Conservation (phyloP, 2,329 filamentous ascomycete species). For the Pyrenochaeta sp. region DNA sequence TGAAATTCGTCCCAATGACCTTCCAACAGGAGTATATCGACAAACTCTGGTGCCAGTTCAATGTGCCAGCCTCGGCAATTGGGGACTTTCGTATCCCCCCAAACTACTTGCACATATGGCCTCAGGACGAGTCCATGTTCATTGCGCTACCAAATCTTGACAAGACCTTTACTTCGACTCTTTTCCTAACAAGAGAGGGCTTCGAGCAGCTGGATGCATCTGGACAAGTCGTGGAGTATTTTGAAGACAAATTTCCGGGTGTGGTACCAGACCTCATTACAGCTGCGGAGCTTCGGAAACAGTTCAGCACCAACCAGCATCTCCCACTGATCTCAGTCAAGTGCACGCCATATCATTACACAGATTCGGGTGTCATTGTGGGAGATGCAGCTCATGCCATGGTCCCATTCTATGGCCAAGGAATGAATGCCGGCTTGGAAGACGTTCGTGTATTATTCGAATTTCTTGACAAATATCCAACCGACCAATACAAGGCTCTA, state of each 20-base stretch:
- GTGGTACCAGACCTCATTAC: slow-evolving; percentile 75
- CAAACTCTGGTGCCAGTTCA: slow-evolving; percentile 96
- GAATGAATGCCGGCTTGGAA: slow-evolving; percentile 96
- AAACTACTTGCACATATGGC: slow-evolving; percentile 97
- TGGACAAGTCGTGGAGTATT: slow-evolving; percentile 71
- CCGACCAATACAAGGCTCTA: slow-evolving; percentile 60
- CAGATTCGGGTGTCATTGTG: slow-evolving; percentile 78
- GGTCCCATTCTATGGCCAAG: slow-evolving; percentile 98
- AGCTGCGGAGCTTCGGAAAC: slow-evolving; percentile 70
- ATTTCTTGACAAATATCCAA: slow-evolving; percentile 73
- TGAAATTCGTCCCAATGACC: slow-evolving; percentile 92
- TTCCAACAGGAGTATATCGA: slow-evolving; percentile 96
- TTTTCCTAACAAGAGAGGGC: slow-evolving; percentile 80
- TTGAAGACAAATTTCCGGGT: slow-evolving; percentile 84
- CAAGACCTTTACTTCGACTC: slow-evolving; percentile 91
- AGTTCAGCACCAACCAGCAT: slow-evolving; percentile 85
- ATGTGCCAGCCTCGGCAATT: slow-evolving; percentile 66
- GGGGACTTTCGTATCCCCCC: slow-evolving; percentile 81
- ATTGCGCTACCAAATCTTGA: slow-evolving; percentile 92
- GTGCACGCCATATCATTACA: slow-evolving; percentile 86
- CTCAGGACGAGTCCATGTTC: slow-evolving; percentile 93
- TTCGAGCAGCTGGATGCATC: slow-evolving; percentile 73
- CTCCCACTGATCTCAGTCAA: slow-evolving; percentile 93
- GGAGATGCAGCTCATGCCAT: slow-evolving; percentile 97
- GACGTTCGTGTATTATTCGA: slow-evolving; percentile 90